Evolutionary conservation across 2,329 filamentous ascomycete species (phyloP).

Genomic region (Pseudocercospora macadamiae): DNA sequence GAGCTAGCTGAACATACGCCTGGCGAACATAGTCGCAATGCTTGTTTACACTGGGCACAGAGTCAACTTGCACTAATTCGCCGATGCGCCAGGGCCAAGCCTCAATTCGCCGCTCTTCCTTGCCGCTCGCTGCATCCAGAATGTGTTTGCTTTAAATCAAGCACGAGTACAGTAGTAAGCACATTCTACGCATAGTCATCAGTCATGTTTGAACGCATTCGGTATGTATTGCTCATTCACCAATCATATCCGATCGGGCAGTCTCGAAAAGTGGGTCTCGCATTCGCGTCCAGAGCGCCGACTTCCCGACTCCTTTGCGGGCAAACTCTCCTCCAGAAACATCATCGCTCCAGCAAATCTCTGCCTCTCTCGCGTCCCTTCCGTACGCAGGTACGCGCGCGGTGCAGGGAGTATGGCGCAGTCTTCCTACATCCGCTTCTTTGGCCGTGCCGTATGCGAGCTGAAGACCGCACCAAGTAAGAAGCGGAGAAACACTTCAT

Average conservation of each 20-base stretch:
- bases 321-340: not conserved
- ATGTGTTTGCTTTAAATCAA: too few relatives aligned
- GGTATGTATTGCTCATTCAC: not conserved
- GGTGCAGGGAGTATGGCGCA: not conserved
- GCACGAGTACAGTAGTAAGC: too few relatives aligned
- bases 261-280: not conserved
- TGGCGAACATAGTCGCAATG: too few relatives aligned
- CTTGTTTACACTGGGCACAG: too few relatives aligned
- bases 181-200: too few relatives aligned
- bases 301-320: not conserved
- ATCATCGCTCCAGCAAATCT: not conserved
- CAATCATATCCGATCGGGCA: not conserved
- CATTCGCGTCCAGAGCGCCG: slow-evolving; percentile 7
- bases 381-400: not conserved
- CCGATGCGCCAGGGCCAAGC: too few relatives aligned
- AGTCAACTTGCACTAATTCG: too few relatives aligned
- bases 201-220: not conserved
- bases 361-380: not conserved
- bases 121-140: too few relatives aligned
- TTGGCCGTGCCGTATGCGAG: not conserved
- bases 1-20: too few relatives aligned
- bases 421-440: not conserved
- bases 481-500: too few relatives aligned
- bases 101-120: too few relatives aligned
- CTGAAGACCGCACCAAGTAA: too few relatives aligned